phyloP scores from a whole-genome alignment of 495 filamentous ascomycete genomes.

The Neurospora sp. region DNA sequence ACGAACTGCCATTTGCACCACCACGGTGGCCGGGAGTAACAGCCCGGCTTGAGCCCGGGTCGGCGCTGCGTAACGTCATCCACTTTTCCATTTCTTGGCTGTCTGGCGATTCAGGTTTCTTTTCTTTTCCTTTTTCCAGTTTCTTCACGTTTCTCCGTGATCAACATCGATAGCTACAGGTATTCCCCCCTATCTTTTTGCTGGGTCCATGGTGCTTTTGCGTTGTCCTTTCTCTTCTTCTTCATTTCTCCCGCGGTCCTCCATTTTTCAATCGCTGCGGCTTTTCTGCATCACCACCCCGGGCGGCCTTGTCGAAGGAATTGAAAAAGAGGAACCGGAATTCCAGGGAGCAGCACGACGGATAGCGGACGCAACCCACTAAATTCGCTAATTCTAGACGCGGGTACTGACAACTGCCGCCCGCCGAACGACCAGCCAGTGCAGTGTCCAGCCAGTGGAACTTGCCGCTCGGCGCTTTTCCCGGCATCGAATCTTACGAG shows the following conservation, averaged over 20 bases:
- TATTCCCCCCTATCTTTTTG: not conserved
- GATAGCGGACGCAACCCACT: not conserved
- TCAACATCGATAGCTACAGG: not conserved
- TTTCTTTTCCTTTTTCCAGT: not conserved
- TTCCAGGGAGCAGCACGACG: not conserved
- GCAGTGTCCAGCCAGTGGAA: not conserved
- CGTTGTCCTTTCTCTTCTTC: not conserved
- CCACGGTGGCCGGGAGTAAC: not conserved
- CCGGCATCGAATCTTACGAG: not conserved
- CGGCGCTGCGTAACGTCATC: not conserved
- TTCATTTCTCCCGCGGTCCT: not conserved
- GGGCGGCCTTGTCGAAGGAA: not conserved
- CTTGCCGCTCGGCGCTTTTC: not conserved
- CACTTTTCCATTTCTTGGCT: not conserved
- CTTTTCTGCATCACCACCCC: not conserved
- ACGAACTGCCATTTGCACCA: not conserved
- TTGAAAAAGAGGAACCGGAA: not conserved
- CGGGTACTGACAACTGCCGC: not conserved
- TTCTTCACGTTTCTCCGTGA: not conserved
- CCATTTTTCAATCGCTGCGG: not conserved
- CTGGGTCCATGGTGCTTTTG: not conserved
- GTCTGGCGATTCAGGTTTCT: not conserved
- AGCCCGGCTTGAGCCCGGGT: not conserved
- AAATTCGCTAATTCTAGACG: not conserved
- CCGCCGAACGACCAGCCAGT: not conserved